phyloP scores from a whole-genome alignment of 768 basidiomycete genomes.

The Rhodotorula diobovata region DNA sequence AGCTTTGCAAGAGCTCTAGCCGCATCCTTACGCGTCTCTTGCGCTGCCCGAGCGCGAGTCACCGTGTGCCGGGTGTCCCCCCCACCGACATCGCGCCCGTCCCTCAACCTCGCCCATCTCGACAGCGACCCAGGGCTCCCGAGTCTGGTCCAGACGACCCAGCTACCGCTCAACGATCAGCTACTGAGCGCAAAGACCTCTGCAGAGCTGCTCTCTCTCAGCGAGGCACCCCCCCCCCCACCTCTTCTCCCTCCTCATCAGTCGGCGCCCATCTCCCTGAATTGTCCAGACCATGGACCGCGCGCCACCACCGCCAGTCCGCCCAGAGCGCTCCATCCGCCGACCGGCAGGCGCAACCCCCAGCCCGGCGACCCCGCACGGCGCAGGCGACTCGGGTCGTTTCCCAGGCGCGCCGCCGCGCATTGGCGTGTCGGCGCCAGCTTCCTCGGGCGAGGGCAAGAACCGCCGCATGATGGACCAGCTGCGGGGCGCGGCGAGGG shows the following conservation, averaged over 20 bases:
- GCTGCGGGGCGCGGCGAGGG: background rate
- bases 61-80: too few relatives aligned
- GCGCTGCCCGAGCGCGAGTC: too few relatives aligned
- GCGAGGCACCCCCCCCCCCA: background rate
- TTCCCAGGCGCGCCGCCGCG: conserved; percentile 5
- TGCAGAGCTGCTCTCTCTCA: background rate
- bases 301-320: conserved; percentile 1
- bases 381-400: conserved; percentile 8
- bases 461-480: conserved; percentile 29
- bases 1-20: too few relatives aligned
- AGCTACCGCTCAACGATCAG: too few relatives aligned
- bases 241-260: background rate
- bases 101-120: too few relatives aligned
- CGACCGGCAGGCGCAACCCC: conserved; percentile 15
- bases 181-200: background rate
- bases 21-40: too few relatives aligned
- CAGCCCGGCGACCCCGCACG: conserved; percentile 13
- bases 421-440: conserved; percentile 6
- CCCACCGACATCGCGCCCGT: too few relatives aligned
- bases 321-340: conserved; percentile 15
- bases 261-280: background rate
- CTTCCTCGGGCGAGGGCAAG: conserved; percentile 7
- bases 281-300: background rate
- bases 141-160: too few relatives aligned
- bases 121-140: too few relatives aligned